These are phyloP conservation scores for Liriodendron chinense DNA, from an alignment of 164 flowering plant species.

Conservation along the genomic window DNA sequence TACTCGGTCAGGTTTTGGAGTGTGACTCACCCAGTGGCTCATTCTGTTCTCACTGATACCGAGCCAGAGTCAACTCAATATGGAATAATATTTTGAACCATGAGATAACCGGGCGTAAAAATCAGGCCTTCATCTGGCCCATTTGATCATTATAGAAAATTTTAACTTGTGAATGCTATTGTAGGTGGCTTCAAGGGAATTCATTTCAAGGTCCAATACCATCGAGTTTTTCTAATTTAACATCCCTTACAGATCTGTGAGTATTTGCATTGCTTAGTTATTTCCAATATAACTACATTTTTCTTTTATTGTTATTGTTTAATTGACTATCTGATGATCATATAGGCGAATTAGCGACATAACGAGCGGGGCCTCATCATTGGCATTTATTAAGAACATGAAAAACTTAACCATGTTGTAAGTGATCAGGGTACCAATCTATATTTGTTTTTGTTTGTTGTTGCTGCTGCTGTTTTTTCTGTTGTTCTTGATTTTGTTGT, in stretches of 20 bases:
- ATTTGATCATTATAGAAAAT: background rate
- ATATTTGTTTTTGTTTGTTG: no score
- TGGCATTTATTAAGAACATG: constrained; percentile 52
- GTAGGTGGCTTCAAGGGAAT: constrained; percentile 70
- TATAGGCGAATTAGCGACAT: constrained; percentile 64
- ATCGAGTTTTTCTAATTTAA: constrained; percentile 48
- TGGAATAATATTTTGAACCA: background rate
- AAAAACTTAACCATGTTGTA: constrained; percentile 48
- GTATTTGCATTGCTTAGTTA: constrained; percentile 16
- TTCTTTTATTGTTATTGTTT: background rate
- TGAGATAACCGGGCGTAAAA: background rate
- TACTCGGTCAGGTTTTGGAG: background rate
- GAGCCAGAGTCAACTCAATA: background rate
- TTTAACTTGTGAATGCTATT: background rate
- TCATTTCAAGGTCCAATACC: constrained; percentile 77
- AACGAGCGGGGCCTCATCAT: constrained; percentile 56
- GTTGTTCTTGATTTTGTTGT: background rate
- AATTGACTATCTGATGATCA: constrained; percentile 6
- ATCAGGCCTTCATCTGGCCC: background rate
- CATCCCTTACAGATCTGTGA: constrained; percentile 58
- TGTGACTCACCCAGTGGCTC: background rate
- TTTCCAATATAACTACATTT: background rate
- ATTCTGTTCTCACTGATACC: background rate
- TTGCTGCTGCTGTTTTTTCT: background rate
- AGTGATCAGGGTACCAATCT: constrained; percentile 2